Conservation (phyloP, 345 rosid genomes). For the Fremontodendron californicum region DNA sequence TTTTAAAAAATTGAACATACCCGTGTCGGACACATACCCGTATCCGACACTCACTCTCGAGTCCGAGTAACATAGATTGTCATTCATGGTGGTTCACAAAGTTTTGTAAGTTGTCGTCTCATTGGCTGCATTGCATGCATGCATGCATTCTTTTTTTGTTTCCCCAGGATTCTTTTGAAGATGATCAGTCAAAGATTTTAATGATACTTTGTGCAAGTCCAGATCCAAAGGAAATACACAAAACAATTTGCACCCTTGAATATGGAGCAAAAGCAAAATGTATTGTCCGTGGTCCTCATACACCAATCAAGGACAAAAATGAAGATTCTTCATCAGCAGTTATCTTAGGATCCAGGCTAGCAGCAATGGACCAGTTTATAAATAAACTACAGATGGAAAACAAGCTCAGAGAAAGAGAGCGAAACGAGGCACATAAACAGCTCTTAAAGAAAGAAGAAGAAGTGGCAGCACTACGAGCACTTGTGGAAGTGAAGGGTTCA, state of each 20-base stretch:
- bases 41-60: too few relatives aligned
- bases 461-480: slow-evolving; percentile 57
- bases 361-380: slow-evolving; percentile 93
- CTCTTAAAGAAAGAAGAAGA: slow-evolving; percentile 86
- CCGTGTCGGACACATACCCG: too few relatives aligned
- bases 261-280: slow-evolving; percentile 99
- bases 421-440: slow-evolving; percentile 64
- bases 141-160: not conserved
- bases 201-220: slow-evolving; percentile 98
- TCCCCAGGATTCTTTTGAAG: slow-evolving; percentile 93
- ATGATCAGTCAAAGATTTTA: slow-evolving; percentile 87
- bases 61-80: too few relatives aligned
- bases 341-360: slow-evolving; percentile 69
- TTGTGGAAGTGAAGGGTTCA: slow-evolving; percentile 50
- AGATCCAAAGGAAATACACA: slow-evolving; percentile 88
- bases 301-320: slow-evolving; percentile 60
- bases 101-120: not conserved
- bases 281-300: slow-evolving; percentile 85
- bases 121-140: not conserved
- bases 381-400: slow-evolving; percentile 80
- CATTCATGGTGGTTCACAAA: not conserved
- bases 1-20: too few relatives aligned
- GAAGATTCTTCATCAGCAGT: slow-evolving; percentile 65
- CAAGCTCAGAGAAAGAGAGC: slow-evolving; percentile 71
- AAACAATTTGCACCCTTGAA: slow-evolving; percentile 90